Conservation (phyloP, 2,329 filamentous ascomycete genomes). For the Epichloe hybrida region DNA sequence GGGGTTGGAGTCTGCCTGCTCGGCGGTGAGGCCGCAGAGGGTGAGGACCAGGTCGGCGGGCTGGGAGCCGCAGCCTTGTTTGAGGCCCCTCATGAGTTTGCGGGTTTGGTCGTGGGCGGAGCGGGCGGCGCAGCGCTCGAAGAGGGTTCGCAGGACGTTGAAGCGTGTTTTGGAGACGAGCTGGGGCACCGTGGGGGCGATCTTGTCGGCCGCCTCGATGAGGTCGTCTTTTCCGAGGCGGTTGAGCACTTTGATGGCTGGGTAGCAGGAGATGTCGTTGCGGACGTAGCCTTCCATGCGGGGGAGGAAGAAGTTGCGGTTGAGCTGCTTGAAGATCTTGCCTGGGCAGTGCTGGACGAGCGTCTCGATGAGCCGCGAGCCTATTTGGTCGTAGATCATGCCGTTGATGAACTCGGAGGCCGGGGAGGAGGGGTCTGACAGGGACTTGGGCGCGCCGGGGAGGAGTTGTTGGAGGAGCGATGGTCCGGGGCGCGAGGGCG, state of each 20-base stretch:
- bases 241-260: constrained; percentile 70
- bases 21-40: constrained; percentile 30
- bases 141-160: constrained; percentile 65
- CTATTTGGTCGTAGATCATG: constrained; percentile 79
- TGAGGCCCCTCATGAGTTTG: constrained; percentile 32
- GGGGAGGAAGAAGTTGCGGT: constrained; percentile 64
- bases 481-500: constrained; percentile 2
- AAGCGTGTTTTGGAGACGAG: constrained; percentile 65
- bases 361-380: constrained; percentile 79
- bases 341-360: constrained; percentile 70
- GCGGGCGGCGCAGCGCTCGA: constrained; percentile 69
- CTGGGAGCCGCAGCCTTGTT: constrained; percentile 33
- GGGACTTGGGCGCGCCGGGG: constrained; percentile 57
- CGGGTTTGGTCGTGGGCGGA: constrained; percentile 40
- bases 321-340: constrained; percentile 81
- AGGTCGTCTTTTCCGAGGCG: constrained; percentile 80
- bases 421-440: constrained; percentile 58
- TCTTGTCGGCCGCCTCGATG: constrained; percentile 54
- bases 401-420: constrained; percentile 69
- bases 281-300: constrained; percentile 69
- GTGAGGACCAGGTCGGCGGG: constrained; percentile 34
- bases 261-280: constrained; percentile 83
- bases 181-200: constrained; percentile 57
- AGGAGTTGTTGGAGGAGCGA: constrained; percentile 64
- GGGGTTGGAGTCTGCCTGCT: constrained; percentile 9